Base-by-base conservation (phyloP, 352 stramenopile genomes). In the Globisporangium sylvaticum region DNA sequence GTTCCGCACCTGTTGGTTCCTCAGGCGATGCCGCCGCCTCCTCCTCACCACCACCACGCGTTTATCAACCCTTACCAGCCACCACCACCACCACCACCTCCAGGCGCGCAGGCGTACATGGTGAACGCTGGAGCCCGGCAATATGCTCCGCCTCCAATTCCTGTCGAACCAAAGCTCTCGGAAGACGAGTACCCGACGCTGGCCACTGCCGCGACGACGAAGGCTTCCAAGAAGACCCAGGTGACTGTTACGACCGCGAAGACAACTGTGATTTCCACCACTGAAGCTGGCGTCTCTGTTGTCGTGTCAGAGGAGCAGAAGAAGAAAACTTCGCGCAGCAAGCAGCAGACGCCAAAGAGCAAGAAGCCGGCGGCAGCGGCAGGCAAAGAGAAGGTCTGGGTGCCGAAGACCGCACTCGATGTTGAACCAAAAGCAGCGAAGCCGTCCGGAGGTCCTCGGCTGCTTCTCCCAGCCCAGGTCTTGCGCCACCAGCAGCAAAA, bases 381-480 rank as follows among this genome's bases (percentile, higher is more conserved):
- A 62, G 66, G 42, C 7, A 54, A 57, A 32, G 58, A 72, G 58
- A 70, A 76, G 60, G 72, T 74, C 42, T 84, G 71, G 76, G 37
- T 72, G 48, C 77, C 73, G 0, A 84, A 87, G 64, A 59, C 71
- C 14, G 53, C 57, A 15, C 54, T 9, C 10, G 48, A 25, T n/a
- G 2, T 71, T 0, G 80, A 84, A 58, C 71, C 34, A 58, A 63
- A 4, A 29, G 4, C 53, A 8, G 12, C 12, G 2, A 78, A 74
- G 58, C 31, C 75, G 0, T 66, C 71, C 52, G 50, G 65, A 34
- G 65, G 58, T 31, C 62, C 65, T 8, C 67, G 77, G 22, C 61
- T 88, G 18, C 64, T 88, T 29, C 69, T 88, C 24, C 79, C 79
- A n/a, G 72, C 79, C 29, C 79, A 88, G 70, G 50, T 88, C 18